Evolutionary conservation across 208 protist species (phyloP).

Genomic region (Leishmania martiniquensis): DNA sequence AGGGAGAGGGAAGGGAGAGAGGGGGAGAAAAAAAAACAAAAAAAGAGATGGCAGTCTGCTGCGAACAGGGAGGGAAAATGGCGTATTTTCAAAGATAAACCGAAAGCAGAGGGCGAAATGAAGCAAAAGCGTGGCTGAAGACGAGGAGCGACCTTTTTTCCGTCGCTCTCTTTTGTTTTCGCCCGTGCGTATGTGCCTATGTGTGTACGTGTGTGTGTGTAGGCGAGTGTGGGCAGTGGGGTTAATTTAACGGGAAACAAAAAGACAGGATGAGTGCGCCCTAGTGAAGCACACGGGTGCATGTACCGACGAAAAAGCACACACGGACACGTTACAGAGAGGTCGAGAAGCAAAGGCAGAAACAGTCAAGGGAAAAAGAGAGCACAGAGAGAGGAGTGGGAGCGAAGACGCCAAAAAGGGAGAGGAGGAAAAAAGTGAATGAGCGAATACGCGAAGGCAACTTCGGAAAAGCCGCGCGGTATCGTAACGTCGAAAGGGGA

Average conservation of each 20-base stretch:
- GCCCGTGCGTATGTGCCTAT: background rate
- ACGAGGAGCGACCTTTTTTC: background rate
- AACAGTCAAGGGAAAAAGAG: background rate
- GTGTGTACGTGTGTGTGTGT: constrained; percentile 5
- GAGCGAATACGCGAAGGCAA: background rate
- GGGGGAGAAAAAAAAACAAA: background rate
- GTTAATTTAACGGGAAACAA: background rate
- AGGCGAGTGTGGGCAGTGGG: too few relatives aligned
- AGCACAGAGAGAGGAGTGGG: background rate
- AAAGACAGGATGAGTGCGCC: background rate
- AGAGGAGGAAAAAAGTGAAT: background rate
- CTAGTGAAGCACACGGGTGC: background rate
- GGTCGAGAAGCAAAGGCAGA: background rate
- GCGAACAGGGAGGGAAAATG: background rate
- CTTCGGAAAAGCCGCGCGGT: background rate
- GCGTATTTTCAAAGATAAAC: background rate
- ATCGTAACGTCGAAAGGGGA: background rate
- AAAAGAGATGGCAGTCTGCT: background rate
- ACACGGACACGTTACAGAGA: background rate
- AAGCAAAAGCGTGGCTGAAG: background rate
- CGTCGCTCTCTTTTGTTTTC: background rate
- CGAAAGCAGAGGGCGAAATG: background rate
- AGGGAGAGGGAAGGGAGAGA: background rate
- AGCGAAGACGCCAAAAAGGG: background rate
- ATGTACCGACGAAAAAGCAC: background rate